Percentiles rank a stretch among this genome's conserved stretches.
Conservation (phyloP, 208 protist species). For the Naegleria lovaniensis region DNA sequence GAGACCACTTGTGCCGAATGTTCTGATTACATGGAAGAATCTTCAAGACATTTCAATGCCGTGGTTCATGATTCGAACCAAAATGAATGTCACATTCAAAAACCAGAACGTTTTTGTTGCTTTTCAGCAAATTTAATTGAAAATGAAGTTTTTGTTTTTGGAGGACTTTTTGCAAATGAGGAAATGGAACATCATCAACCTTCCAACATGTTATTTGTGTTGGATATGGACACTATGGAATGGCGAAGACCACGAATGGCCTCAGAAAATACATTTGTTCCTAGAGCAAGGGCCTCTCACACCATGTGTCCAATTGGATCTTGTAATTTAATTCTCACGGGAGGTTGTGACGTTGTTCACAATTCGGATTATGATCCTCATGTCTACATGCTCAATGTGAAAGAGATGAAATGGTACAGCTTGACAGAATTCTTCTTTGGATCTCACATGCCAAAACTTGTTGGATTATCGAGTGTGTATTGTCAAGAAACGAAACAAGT, state of each 20-base stretch:
- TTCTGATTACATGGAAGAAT: too few relatives aligned
- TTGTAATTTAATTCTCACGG: neutral
- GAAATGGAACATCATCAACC: neutral
- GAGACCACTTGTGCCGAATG: neutral
- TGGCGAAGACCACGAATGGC: neutral
- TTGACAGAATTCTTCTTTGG: constrained; percentile 10
- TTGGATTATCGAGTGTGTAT: neutral
- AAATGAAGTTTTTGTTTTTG: neutral
- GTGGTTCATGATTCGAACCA: neutral
- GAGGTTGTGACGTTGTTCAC: neutral
- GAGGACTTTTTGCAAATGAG: neutral
- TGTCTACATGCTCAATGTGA: neutral
- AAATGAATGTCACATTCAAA: neutral
- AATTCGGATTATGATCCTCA: neutral
- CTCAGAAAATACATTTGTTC: neutral
- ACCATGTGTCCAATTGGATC: too few relatives aligned
- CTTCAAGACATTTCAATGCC: neutral
- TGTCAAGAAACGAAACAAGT: neutral
- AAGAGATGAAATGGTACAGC: neutral
- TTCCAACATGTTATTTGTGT: neutral
- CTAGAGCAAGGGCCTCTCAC: neutral
- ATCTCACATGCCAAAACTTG: neutral
- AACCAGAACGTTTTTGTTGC: neutral
- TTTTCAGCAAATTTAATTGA: neutral
- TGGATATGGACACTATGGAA: constrained; percentile 1